Evolutionary conservation across 148 eudicot species (phyloP).

Genomic region (Fagopyrum esculentum): DNA sequence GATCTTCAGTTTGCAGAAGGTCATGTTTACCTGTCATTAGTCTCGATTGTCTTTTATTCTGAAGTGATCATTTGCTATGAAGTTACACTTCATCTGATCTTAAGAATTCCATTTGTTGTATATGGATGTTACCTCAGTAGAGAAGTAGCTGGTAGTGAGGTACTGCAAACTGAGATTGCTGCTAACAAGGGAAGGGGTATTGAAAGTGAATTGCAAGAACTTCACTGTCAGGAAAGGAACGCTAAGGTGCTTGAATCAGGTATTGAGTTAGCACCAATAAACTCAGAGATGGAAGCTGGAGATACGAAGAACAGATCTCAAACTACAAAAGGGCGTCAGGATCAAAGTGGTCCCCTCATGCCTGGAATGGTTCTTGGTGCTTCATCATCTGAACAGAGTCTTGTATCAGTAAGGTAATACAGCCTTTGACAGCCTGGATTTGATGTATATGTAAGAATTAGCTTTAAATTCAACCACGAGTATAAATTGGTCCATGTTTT

Average conservation of each 20-base stretch:
- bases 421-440: neutral
- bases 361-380: constrained; percentile 56
- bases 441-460: neutral
- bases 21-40: neutral
- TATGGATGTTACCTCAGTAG: constrained; percentile 34
- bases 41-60: neutral
- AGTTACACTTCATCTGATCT: neutral
- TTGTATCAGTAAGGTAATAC: constrained; percentile 54
- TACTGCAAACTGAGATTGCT: constrained; percentile 22
- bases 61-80: neutral
- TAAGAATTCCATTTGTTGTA: neutral
- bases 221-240: constrained; percentile 33
- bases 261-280: constrained; percentile 35
- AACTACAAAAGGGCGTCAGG: constrained; percentile 47
- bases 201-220: constrained; percentile 31
- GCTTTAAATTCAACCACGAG: neutral
- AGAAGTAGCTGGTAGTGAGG: constrained; percentile 27
- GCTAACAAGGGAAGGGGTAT: constrained; percentile 32
- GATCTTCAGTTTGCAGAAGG: neutral
- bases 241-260: constrained; percentile 27
- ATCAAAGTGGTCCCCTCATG: constrained; percentile 81
- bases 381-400: constrained; percentile 55
- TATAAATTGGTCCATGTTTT: neutral
- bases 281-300: constrained; percentile 38
- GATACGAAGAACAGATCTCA: constrained; percentile 43